Evolutionary conservation across 2,329 filamentous ascomycete species (phyloP).

Genomic region (Aspergillus pseudoviridinutans): DNA sequence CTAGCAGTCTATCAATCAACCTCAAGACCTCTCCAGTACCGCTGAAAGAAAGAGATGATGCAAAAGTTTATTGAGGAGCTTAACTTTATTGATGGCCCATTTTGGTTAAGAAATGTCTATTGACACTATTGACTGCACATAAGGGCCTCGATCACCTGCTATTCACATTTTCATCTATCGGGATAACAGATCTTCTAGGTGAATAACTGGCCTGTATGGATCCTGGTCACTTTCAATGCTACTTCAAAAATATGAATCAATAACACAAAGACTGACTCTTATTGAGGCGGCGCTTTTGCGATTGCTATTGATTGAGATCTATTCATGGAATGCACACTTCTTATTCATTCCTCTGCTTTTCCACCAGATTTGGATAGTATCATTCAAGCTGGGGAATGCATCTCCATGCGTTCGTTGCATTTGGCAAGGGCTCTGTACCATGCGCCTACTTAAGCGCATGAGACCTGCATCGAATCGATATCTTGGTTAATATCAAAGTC

Average conservation of each 20-base stretch:
- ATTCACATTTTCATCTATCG: neutral
- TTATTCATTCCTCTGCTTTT: neutral
- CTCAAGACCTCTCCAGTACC: neutral
- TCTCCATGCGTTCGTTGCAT: neutral
- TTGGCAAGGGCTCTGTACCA: neutral
- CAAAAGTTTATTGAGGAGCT: neutral
- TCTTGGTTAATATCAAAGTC: neutral
- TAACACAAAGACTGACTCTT: neutral
- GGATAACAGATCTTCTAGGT: neutral
- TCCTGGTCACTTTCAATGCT: neutral
- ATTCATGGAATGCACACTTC: neutral
- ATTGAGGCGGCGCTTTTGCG: neutral
- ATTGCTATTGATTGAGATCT: neutral
- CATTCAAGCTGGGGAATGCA: neutral
- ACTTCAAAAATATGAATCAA: neutral
- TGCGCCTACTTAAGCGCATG: neutral
- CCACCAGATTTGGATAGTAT: neutral
- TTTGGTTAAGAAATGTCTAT: neutral
- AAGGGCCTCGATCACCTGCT: neutral
- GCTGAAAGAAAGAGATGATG: neutral
- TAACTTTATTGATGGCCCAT: conserved; percentile 2
- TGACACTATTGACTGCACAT: neutral
- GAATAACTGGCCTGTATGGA: neutral
- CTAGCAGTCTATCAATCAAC: neutral
- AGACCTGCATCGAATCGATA: neutral